Conservation (phyloP, 768 basidiomycete species). For the Trametes meyenii region DNA sequence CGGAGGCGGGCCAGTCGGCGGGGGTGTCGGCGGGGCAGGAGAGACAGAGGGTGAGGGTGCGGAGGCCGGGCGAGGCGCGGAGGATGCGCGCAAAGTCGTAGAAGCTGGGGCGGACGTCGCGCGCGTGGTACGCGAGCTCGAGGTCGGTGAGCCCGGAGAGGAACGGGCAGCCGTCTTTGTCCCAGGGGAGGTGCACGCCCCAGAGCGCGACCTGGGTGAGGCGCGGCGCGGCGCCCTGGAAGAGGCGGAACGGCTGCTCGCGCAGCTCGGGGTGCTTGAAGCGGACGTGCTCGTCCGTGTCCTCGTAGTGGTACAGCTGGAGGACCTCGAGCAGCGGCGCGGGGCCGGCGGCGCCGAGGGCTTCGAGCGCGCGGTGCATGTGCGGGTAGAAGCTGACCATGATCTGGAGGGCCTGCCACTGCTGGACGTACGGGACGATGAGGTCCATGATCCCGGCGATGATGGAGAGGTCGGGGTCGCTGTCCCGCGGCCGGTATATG, state of each 20-base stretch:
- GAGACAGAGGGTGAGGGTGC: conserved; percentile 51
- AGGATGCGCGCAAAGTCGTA: conserved; percentile 55
- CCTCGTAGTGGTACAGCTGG: conserved; percentile 58
- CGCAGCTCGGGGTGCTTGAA: conserved; percentile 47
- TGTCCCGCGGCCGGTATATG: conserved; percentile 16
- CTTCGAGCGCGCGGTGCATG: conserved; percentile 41
- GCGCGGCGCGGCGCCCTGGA: conserved; percentile 53
- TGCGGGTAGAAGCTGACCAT: conserved; percentile 45
- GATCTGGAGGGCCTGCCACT: conserved; percentile 57
- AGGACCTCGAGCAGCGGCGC: conserved; percentile 60
- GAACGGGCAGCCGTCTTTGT: conserved; percentile 39
- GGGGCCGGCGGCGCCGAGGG: conserved; percentile 39
- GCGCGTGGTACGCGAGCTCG: conserved; percentile 63
- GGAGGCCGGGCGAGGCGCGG: conserved; percentile 53
- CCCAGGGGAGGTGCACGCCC: conserved; percentile 76
- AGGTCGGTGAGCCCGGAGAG: conserved; percentile 51
- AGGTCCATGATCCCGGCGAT: conserved; percentile 33
- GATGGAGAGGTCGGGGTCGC: conserved; percentile 22
- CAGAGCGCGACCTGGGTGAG: conserved; percentile 55
- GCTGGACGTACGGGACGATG: conserved; percentile 54
- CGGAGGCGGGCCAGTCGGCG: conserved; percentile 37
- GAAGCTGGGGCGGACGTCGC: conserved; percentile 66
- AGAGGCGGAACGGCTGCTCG: conserved; percentile 51
- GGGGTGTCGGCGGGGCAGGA: conserved; percentile 58
- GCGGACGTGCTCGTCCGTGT: conserved; percentile 42